Base-by-base conservation (phyloP, 2,329 filamentous ascomycete genomes). In the Akanthomyces muscarius region DNA sequence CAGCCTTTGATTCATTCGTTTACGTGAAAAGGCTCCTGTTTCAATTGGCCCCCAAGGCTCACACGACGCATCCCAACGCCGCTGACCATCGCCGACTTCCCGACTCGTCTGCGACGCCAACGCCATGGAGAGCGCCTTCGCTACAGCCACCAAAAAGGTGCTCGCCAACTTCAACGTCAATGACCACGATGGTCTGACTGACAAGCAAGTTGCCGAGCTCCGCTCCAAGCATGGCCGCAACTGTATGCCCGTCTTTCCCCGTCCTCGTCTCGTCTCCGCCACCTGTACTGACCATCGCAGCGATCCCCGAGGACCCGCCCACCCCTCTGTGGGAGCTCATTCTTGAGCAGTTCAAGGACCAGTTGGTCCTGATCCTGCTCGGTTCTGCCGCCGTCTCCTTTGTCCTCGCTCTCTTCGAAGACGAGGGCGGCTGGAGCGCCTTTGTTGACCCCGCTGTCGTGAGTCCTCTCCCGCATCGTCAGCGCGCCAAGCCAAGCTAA, bases 321-420 rank as follows among this genome's bases (percentile, higher is more conserved):
- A 99, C 95, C 38, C 95, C 95, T 45, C 76, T 99, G 54, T 99
- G 94, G 95, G 86, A 98, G 78, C 88, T 99, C 66, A 91, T 99
- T 62, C 84, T 99, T 64, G 95, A 99, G 79, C 95, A 99, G 76
- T 99, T 99, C 84, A 97, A 99, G 78, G 95, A 99, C 75, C 95
- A 99, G 77, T 86, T 99, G 54, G 95, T 99, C 69, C 85, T 99
- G 61, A 99, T 99, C 70, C 83, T 99, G 25, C 85, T 99, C 56
- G 95, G 87, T 61, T 98, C 94, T 44, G 95, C 95, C 13, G 92
- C 89, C 23, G 89, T 99, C 42, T 98, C 95, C 2, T 98, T 99
- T 74, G 87, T 93, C 30, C 82, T 99, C 66, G 95, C 95, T 30
- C 83, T 99, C 14, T 92, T 99, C 69, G 95, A 99, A 75, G 90